Percentiles rank a stretch among this genome's conserved stretches.
phyloP scores from a whole-genome alignment of 75 land plant genomes.

The Picea sitchensis region DNA sequence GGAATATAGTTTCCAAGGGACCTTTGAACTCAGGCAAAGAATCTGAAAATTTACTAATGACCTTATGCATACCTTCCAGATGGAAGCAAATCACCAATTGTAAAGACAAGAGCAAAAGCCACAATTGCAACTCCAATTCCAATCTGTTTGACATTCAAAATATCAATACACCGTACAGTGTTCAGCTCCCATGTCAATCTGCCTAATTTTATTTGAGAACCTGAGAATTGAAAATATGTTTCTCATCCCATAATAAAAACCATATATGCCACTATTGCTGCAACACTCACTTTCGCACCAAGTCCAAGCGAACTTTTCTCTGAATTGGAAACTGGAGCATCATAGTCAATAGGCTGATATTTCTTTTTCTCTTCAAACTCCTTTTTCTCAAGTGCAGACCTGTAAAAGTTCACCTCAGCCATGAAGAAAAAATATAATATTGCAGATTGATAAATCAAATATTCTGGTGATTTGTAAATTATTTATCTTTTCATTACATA shows the following conservation, averaged over 20 bases:
- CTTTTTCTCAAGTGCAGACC: conserved; percentile 76
- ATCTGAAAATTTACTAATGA: background rate
- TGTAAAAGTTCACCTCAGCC: conserved; percentile 8
- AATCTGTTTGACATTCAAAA: conserved; percentile 33
- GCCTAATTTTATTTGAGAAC: background rate
- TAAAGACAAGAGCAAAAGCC: conserved; percentile 76
- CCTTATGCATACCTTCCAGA: conserved; percentile 56
- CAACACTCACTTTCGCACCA: conserved; percentile 62
- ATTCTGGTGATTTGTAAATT: background rate
- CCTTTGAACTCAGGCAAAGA: background rate
- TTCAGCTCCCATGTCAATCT: background rate
- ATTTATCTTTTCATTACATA: too few relatives aligned
- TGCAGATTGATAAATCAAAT: background rate
- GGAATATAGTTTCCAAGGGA: background rate
- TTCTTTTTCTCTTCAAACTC: conserved; percentile 43
- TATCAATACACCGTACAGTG: background rate
- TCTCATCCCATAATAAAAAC: background rate
- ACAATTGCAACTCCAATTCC: conserved; percentile 81
- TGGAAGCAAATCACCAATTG: conserved; percentile 89
- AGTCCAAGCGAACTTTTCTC: conserved; percentile 50
- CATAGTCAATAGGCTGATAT: conserved; percentile 79
- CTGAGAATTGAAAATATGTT: background rate
- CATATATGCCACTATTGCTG: background rate
- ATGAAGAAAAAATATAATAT: background rate
- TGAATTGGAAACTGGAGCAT: conserved; percentile 57